Conservation (phyloP, 1,284 basidiomycete species). For the Ustilago esculenta region DNA sequence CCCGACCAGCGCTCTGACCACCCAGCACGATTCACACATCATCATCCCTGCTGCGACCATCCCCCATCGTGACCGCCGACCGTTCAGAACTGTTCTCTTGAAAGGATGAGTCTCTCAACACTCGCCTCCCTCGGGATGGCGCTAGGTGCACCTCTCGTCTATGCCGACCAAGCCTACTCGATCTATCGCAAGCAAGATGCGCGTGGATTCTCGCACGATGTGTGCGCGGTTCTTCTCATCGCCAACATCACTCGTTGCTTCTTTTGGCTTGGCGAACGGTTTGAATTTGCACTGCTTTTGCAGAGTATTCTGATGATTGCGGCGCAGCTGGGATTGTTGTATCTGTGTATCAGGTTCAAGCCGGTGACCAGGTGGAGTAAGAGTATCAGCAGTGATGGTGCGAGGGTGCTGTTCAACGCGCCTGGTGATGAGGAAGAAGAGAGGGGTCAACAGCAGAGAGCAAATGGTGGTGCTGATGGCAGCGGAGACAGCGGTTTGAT, state of each 20-base stretch:
- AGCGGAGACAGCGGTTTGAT: slow-evolving; percentile 14
- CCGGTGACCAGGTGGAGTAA: slow-evolving; percentile 49
- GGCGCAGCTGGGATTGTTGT: slow-evolving; percentile 70
- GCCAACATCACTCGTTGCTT: slow-evolving; percentile 70
- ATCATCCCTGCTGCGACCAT: too few species aligned
- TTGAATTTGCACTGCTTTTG: slow-evolving; percentile 75
- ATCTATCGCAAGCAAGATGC: slow-evolving; percentile 71
- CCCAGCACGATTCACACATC: not conserved
- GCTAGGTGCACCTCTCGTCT: slow-evolving; percentile 58
- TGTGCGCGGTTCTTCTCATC: slow-evolving; percentile 56
- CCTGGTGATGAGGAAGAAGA: slow-evolving; percentile 3
- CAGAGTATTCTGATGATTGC: slow-evolving; percentile 68
- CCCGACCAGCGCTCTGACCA: slow-evolving; percentile 1
- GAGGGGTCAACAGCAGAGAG: not conserved
- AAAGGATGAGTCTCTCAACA: slow-evolving; percentile 33
- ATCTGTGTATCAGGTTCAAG: slow-evolving; percentile 70
- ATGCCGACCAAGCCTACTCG: slow-evolving; percentile 58
- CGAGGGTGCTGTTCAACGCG: slow-evolving; percentile 36
- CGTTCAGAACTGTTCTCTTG: not conserved
- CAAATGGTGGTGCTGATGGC: not conserved
- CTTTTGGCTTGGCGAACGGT: slow-evolving; percentile 79
- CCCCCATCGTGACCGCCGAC: too few species aligned
- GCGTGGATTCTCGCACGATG: slow-evolving; percentile 77
- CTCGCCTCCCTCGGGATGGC: slow-evolving; percentile 47
- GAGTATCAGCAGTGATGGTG: slow-evolving; percentile 37